phyloP scores from a whole-genome alignment of 352 stramenopile genomes.

The Globisporangium acanthophoron region DNA sequence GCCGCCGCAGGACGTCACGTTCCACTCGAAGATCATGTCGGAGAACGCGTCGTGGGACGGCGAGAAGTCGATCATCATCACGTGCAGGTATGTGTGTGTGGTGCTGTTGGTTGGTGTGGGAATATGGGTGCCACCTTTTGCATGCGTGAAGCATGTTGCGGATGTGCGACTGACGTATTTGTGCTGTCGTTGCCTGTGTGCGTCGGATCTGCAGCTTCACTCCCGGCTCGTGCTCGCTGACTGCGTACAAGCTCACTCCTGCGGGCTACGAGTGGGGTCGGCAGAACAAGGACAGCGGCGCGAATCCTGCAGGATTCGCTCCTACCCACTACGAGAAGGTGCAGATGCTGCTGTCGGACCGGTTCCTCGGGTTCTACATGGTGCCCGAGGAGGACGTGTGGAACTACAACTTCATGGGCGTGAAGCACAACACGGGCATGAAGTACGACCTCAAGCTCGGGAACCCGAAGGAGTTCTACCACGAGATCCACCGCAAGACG shows the following conservation, averaged over 20 bases:
- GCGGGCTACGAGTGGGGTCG: conserved; percentile 97
- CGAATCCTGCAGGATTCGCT: conserved; percentile 92
- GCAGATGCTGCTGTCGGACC: conserved; percentile 99
- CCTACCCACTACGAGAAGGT: conserved; percentile 98
- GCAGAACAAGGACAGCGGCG: conserved; percentile 95
- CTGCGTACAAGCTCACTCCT: conserved; percentile 97
- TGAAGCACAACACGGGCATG: conserved; percentile 97
- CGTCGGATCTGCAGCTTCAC: conserved; percentile 16
- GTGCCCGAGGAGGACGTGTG: conserved; percentile 97
- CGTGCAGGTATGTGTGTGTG: conserved; percentile 35
- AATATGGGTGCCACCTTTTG: too few relatives aligned
- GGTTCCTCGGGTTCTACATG: conserved; percentile 99
- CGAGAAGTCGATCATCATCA: conserved; percentile 98
- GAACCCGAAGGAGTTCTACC: conserved; percentile 99
- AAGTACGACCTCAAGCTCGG: conserved; percentile 97
- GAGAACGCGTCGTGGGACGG: conserved; percentile 96
- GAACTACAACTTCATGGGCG: conserved; percentile 99
- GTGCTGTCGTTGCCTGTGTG: not conserved
- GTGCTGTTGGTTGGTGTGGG: not conserved
- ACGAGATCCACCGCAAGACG: conserved; percentile 97
- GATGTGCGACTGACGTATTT: too few relatives aligned
- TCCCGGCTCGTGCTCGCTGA: conserved; percentile 98
- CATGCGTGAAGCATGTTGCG: too few relatives aligned
- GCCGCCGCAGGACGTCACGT: conserved; percentile 94
- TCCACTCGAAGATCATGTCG: conserved; percentile 96